Base-by-base conservation (phyloP, 139 green algal species). In the Haematococcus sp. region DNA sequence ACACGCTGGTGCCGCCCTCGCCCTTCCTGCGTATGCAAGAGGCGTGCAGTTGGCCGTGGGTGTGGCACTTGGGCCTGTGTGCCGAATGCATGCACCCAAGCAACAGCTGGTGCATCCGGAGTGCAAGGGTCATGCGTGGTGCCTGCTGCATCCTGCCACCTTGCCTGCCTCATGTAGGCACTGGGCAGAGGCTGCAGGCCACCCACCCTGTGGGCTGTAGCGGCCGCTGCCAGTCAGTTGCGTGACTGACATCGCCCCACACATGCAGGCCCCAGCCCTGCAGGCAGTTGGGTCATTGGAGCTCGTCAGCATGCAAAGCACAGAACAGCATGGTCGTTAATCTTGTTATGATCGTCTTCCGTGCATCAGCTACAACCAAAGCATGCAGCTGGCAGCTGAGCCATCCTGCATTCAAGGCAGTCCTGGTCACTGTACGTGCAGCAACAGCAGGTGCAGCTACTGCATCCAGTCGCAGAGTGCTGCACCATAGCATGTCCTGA, bases 261-360 rank as follows among this genome's bases (percentile, higher is more conserved):
- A 81, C 52, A 66, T 89, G 84, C 30, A 89, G 65, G 1, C 79
- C 76, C 75, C 78, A 89, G 27, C 78, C 81, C 83, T 88, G 76
- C 32, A 51, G 44, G 19, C 51, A 40, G 15, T 23, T 17, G 23
- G 30, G 28, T 73, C 19, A n/a, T 28, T 31, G 40, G 25, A 25
- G 35, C 54, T 54, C 23, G 32, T 71, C 17, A 31, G 32, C 15
- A 70, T 30, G 11, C 22, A 73, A 52, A n/a, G 52, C 51, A 49
- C 49, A 32, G 49, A 16, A 46, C 19, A 46, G 31, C 68, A 65
- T 30, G 22, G 28, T 56, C 40, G 20, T 73, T 73, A 7, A 20
- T 33, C 20, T 63, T 3, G 43, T 61, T n/a, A 44, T 61, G 25
- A 15, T 28, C 54, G 28, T n/a, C 9, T 28, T 15, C 22, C 11